These are phyloP conservation scores for Abelmoschus esculentus DNA, from an alignment of 345 rosid species.

Conservation along the genomic window DNA sequence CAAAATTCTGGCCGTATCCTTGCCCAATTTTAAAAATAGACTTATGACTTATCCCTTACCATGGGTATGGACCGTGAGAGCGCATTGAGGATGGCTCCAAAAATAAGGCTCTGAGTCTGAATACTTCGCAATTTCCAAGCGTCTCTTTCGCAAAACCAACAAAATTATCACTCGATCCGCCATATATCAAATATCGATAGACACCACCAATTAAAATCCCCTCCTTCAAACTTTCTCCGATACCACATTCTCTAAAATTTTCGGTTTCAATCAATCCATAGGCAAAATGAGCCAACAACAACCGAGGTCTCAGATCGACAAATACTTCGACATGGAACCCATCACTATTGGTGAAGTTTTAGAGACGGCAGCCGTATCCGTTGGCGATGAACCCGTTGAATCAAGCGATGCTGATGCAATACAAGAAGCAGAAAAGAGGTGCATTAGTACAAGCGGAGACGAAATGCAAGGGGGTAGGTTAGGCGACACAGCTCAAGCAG, in stretches of 20 bases:
- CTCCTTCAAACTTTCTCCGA: background rate
- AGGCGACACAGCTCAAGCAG: conserved; percentile 44
- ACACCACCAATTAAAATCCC: background rate
- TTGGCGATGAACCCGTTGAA: conserved; percentile 45
- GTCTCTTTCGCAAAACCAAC: too few species aligned
- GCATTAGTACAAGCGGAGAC: conserved; percentile 31
- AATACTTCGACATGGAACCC: conserved; percentile 19
- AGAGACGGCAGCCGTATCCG: conserved; percentile 39
- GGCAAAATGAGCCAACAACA: background rate
- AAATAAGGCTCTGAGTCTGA: too few species aligned
- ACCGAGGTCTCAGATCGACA: background rate
- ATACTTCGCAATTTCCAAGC: too few species aligned
- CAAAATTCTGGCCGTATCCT: too few species aligned
- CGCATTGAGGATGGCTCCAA: too few species aligned
- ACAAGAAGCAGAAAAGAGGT: conserved; percentile 66
- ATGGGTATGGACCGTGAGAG: too few species aligned
- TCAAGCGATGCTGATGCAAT: conserved; percentile 69
- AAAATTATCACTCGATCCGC: background rate
- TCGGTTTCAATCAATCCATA: background rate
- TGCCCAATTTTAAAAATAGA: too few species aligned
- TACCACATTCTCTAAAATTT: background rate
- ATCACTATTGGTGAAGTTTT: conserved; percentile 68
- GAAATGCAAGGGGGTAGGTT: conserved; percentile 37
- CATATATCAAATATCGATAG: background rate
- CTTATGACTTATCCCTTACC: too few species aligned